Evolutionary conservation across 495 filamentous ascomycete genomes (phyloP), one percentile per base, ranked within the genome.

Genomic region (Glarea lozoyensis): DNA sequence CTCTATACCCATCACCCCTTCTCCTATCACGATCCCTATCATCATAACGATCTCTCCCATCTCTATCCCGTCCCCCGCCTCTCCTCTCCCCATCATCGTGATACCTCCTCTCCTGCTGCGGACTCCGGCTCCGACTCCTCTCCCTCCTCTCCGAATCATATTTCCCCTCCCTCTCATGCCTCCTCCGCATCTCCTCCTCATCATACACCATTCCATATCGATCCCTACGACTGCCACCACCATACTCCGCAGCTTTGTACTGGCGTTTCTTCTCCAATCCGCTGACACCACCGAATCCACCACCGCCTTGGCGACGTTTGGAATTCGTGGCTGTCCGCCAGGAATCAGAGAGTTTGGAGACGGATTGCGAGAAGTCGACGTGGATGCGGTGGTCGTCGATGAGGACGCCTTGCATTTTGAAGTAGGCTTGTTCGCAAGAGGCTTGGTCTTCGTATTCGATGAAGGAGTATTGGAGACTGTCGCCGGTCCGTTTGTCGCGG

Each of bases 381-480:
- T 97, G 92, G 43, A 98, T 97, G 25, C 92, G 84, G 46, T 95
- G 88, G 56, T 98, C 92, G 52, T 98, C 92, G 56, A 97, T 97
- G 44, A 98, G 65, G 5, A 96, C 88, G 4, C 79, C 82, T 59
- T 97, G 85, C 92, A 97, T 98, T 65, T 98, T 98, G 66, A 89
- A 89, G 56, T 97, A 98, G 11, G 92, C 92, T 40, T 88, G 83
- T 64, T 97, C 92, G 60, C 90, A 97, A 46, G 86, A 82, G 52
- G 83, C 78, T 58, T 94, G 86, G 13, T 94, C 78, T 42, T 88
- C 87, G 54, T 93, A 98, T 61, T 98, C 92, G 56, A 98, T 90
- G 50, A 98, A 98, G 1, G 93, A 88, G 61, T 98, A 98, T 59
- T 98, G 92, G 29, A 98, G 64, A 54, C 88, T 94, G 59, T 98